Evolutionary conservation across 78 protist species (phyloP), one percentile per base, ranked within the genome.

Genomic region (Creolimax fragrantissima): DNA sequence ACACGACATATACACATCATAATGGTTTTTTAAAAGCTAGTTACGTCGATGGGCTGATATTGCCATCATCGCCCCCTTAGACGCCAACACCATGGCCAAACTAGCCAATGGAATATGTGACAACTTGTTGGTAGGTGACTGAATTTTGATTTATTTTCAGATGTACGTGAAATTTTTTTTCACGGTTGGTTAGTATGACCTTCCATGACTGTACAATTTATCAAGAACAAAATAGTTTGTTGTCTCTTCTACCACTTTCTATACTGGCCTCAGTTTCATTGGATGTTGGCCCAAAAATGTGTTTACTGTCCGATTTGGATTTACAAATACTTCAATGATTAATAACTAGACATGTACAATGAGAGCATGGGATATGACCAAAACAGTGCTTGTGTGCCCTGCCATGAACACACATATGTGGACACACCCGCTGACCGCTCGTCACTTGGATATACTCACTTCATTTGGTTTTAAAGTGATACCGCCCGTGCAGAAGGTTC

Each of bases 371-470:
- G 95, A 95, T 45, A 85, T 91, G 74, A 44, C 35, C 3, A 92
- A 44, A 5, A 92, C 94, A 7, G 2, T 97, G 24, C 4, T 96
- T 7, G 94, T 96, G 4, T 95, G 96, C 45, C 99, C 99, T 2
- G 99, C 99, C 2, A 97, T 97, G 99, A 97, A 97, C 91, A 97
- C 98, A 2, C 3, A 88, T 83, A 97, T 97, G 99, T 97, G 97
- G 97, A 94, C 92, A 39, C 97, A 97, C 67, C 97, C 96, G n/a
- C 3, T 96, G 42, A 97, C 98, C 3, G 4, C 41, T 3, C 3
- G 36, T 81, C 98, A 97, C 42, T 5, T 96, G 36, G 83, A 43
- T 2, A 45, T 83, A 43, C 39, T 94, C 42, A 39, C 32, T 32
- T 4, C n/a, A 36, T 24, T 92, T 5, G 95, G 95, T 35, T 81